Conservation (phyloP, 2,329 filamentous ascomycete genomes). For the Pseudogymnoascus sp. region DNA sequence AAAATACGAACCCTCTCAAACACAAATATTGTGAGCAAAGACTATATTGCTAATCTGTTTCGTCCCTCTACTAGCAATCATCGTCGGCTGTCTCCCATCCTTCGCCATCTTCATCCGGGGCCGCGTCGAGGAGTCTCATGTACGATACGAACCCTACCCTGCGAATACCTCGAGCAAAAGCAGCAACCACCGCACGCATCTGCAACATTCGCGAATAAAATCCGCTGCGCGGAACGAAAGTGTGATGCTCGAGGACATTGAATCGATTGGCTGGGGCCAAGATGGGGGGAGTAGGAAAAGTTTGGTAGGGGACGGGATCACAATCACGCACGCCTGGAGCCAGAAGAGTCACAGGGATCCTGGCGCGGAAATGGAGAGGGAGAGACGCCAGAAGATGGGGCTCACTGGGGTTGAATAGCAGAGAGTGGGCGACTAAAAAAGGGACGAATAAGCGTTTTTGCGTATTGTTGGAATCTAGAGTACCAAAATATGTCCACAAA, state of each 20-base stretch:
- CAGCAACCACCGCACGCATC: not conserved
- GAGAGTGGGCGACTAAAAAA: not conserved
- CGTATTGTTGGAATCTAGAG: not conserved
- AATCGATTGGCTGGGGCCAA: not conserved
- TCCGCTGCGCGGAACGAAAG: slow-evolving; percentile 11
- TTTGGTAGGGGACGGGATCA: slow-evolving; percentile 9
- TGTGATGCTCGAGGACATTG: slow-evolving; percentile 11
- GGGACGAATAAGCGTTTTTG: not conserved
- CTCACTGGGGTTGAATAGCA: not conserved
- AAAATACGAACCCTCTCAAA: not conserved
- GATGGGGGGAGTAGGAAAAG: slow-evolving; percentile 9
- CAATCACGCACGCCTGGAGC: not conserved
- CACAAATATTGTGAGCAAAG: not conserved
- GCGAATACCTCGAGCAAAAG: not conserved
- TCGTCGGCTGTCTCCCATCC: slow-evolving; percentile 16
- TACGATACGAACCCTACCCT: not conserved
- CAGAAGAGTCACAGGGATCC: not conserved
- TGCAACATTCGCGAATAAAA: slow-evolving; percentile 8
- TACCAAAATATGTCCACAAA: not conserved
- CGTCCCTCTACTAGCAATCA: slow-evolving; percentile 6
- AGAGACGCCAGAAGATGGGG: not conserved
- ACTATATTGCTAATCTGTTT: not conserved
- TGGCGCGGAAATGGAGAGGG: not conserved
- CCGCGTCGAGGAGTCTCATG: slow-evolving; percentile 9
- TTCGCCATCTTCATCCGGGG: slow-evolving; percentile 17